Conservation (phyloP, 163 green algal genomes). For the Scenedesmus sp. region DNA sequence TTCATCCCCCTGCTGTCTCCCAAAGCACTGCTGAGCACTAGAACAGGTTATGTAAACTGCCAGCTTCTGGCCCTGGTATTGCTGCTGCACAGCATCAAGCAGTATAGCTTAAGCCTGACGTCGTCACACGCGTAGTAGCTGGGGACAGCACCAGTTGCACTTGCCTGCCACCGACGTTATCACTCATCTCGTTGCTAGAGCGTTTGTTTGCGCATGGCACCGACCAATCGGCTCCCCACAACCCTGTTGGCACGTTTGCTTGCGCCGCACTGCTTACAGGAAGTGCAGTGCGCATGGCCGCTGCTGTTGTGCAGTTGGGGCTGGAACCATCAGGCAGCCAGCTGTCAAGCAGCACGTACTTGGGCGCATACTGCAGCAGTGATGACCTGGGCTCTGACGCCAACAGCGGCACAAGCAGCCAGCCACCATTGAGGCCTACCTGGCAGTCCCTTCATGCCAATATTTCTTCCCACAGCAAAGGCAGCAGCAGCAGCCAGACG, state of each 20-base stretch:
- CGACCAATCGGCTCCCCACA: no score
- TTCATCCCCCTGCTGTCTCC: no score
- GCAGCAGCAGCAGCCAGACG: constrained; percentile 17
- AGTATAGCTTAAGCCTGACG: neutral
- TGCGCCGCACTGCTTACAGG: neutral
- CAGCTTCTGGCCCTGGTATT: neutral
- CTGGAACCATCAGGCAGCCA: neutral
- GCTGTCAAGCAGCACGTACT: neutral
- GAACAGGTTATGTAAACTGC: no score
- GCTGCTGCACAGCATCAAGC: neutral
- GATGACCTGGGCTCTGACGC: neutral
- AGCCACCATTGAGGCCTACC: neutral
- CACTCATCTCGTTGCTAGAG: neutral
- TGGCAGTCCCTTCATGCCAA: neutral
- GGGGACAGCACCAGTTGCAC: neutral
- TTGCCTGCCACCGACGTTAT: neutral
- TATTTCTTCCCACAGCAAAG: no score
- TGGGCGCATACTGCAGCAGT: neutral
- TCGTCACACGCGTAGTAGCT: neutral
- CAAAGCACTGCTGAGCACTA: neutral
- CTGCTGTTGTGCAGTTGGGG: neutral
- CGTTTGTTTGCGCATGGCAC: no score
- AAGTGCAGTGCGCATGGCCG: neutral
- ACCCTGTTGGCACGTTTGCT: neutral
- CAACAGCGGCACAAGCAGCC: neutral